Evolutionary conservation across 2,329 filamentous ascomycete genomes (phyloP).

Genomic region (Fusarium nurragi): DNA sequence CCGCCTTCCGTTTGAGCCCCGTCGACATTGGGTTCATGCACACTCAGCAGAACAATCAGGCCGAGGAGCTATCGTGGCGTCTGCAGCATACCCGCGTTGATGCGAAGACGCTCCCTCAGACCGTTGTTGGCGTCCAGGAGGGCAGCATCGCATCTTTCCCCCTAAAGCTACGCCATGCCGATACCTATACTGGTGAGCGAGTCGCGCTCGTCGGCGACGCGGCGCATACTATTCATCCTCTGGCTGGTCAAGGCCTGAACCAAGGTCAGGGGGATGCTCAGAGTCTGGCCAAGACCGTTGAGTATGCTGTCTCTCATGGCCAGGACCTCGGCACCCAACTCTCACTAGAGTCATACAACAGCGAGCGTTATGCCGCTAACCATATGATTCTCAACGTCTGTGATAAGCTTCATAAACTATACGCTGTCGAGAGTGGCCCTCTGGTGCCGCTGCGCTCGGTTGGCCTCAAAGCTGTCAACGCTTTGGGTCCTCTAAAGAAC

Average conservation of each 20-base stretch:
- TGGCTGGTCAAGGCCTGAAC: slow-evolving; percentile 94
- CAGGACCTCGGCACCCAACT: slow-evolving; percentile 85
- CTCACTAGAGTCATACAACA: slow-evolving; percentile 82
- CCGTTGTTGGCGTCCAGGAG: slow-evolving; percentile 76
- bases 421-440: slow-evolving; percentile 81
- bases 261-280: slow-evolving; percentile 91
- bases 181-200: slow-evolving; percentile 90
- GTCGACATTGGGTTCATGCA: slow-evolving; percentile 88
- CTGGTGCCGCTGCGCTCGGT: slow-evolving; percentile 81
- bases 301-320: slow-evolving; percentile 80
- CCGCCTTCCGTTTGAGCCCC: slow-evolving; percentile 83
- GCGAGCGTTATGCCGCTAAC: slow-evolving; percentile 84
- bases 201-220: slow-evolving; percentile 93
- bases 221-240: slow-evolving; percentile 92
- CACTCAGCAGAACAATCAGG: slow-evolving; percentile 65
- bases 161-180: slow-evolving; percentile 89
- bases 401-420: slow-evolving; percentile 93
- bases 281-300: slow-evolving; percentile 77
- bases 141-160: slow-evolving; percentile 89
- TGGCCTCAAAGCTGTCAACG: slow-evolving; percentile 80
- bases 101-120: slow-evolving; percentile 68
- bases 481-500: slow-evolving; percentile 77
- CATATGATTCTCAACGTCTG: slow-evolving; percentile 80
- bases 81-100: slow-evolving; percentile 72
- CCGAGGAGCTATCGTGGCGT: slow-evolving; percentile 86